Base-by-base conservation (phyloP, 2,329 filamentous ascomycete genomes). In the Scedosporium minutisporum region DNA sequence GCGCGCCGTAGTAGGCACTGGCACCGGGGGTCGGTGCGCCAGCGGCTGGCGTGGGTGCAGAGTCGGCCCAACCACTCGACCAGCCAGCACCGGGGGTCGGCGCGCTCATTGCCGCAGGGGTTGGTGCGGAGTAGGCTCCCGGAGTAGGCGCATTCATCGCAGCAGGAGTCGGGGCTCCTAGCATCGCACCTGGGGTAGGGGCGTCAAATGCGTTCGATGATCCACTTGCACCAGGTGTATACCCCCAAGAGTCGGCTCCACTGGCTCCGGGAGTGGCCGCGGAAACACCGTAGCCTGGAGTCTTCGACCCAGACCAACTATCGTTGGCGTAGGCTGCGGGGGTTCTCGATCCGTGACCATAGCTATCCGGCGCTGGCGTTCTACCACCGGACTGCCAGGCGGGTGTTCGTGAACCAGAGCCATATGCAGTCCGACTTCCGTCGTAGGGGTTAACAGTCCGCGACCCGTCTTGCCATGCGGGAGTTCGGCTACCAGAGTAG, bases 361-460 rank as follows among this genome's bases (percentile, higher is more conserved):
- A 90, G 21, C 81, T 80, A 69, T 88, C 83, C 14, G 80, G 78
- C 1, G 85, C 84, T 62, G 90, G 78, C 1, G 89, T 93, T 72
- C 89, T 88, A 62, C 87, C 85, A 61, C 89, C 89, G 1, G 91
- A 88, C 64, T 87, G 87, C 89, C 89, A 93, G 4, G 88, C 88
- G 6, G 89, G 89, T 1, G 88, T 92, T 61, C 89, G 85, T 58
- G 82, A 82, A 33, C 87, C 86, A 23, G 82, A 81, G 18, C 91
- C 91, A 68, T 96, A 96, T 1, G 90, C 85, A 16, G 91, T 93
- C 57, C 87, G 86, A 71, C 77, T 88, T 64, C 88, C 88, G 67
- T 89, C 87, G 68, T 90, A 90, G 1, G 87, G 87, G 70, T 88
- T 87, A 65, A 84, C 83, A 12, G 85, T 88, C 57, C 85, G 80